Base-by-base conservation (phyloP, 2,329 filamentous ascomycete genomes). In the Paraphaeosphaeria minitans region DNA sequence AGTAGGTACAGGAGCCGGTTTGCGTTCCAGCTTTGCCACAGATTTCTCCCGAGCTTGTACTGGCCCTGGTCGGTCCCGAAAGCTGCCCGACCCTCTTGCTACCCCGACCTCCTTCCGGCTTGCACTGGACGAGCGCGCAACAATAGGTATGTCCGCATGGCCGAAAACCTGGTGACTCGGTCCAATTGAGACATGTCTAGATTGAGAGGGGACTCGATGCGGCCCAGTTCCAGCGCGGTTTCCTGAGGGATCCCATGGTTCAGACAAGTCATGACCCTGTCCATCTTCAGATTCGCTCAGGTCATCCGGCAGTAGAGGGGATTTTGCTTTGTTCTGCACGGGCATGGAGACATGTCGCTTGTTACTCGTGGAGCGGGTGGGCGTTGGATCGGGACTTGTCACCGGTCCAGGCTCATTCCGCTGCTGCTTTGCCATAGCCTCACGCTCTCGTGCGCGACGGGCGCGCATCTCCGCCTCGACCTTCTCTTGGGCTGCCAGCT, bases 401-500 rank as follows among this genome's bases (percentile, higher is more conserved):
- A 61, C 51, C n/a, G 71, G 68, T 24, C 74, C 72, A 16, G 73
- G 71, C 9, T 70, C 69, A 35, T 67, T 65, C 41, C 70, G 67
- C 55, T 70, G 68, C 59, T 75, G 68, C 47, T 65, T 68, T 19
- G 67, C 68, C 33, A 69, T 72, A 37, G 71, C 70, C 31, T 72
- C 69, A 14, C 67, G 68, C 27, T 72, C 69, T 14, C 67, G 66
- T 6, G 68, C 71, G 35, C 75, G 66, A 27, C 72, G 68, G 45
- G 69, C 73, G n/a, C 71, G 66, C 57, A 63, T 66, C 42, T 75
- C 72, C 10, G 78, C 75, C 39, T 82, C 82, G 13, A 80, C 81
- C 66, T 82, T 83, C 70, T 94, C 88, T 66, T 88, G 85, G 19
- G 89, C 85, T 45, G 86, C 85, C 66, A 87, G 83, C 75, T 97